phyloP scores from a whole-genome alignment of 75 land plant species.

The Ceratopteris richardii region DNA sequence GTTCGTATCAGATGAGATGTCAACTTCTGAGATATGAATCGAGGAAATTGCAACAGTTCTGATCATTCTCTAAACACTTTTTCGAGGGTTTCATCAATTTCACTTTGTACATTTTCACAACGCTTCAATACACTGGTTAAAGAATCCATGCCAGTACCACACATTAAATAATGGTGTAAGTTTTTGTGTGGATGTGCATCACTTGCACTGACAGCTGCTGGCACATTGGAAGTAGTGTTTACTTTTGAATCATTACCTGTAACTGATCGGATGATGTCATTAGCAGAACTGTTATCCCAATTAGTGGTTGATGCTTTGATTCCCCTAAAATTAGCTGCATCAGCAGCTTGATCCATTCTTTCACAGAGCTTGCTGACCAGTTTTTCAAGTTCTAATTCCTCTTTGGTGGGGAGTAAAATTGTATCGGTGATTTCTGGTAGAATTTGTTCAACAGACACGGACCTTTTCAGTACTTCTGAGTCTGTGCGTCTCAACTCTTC shows the following conservation, averaged over 20 bases:
- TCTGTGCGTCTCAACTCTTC: neutral
- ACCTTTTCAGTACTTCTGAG: neutral
- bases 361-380: conserved; percentile 8
- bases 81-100: neutral
- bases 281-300: neutral
- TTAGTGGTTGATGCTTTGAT: neutral
- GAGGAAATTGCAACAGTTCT: too few relatives aligned
- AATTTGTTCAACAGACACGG: neutral
- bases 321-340: neutral
- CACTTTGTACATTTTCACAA: conserved; percentile 2
- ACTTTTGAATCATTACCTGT: neutral
- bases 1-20: too few relatives aligned
- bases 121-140: neutral
- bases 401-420: conserved; percentile 10
- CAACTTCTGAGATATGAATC: too few relatives aligned
- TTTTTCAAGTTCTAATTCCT: conserved; percentile 12
- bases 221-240: neutral
- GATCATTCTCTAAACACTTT: neutral
- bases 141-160: neutral
- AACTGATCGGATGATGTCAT: neutral
- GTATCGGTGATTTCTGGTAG: neutral
- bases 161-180: neutral
- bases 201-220: neutral
- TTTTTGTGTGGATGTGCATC: neutral
- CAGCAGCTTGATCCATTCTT: conserved; percentile 4